phyloP scores from a whole-genome alignment of 306 rosid genomes.

The Begonia fuchsioides region DNA sequence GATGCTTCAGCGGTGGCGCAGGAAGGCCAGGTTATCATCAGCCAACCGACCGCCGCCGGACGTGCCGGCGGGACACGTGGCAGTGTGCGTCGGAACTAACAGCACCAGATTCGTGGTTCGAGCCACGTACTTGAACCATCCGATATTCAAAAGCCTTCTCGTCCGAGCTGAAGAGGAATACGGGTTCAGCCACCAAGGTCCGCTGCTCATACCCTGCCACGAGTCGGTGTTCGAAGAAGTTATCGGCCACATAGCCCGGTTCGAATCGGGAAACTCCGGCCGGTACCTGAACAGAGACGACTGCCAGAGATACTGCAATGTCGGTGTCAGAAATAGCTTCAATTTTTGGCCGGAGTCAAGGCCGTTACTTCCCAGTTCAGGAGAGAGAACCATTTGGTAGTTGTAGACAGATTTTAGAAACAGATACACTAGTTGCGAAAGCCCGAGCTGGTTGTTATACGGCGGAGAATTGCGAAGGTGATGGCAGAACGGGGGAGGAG shows the following conservation, averaged over 20 bases:
- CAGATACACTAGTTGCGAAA: no score
- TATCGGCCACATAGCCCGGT: conserved; percentile 44
- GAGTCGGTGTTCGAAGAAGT: conserved; percentile 52
- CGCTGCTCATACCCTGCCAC: conserved; percentile 74
- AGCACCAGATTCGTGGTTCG: conserved; percentile 53
- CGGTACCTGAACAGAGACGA: conserved; percentile 43
- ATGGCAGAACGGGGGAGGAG: conserved; percentile 45
- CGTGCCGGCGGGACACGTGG: conserved; percentile 87
- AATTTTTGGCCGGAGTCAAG: conserved; percentile 76
- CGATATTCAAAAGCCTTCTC: conserved; percentile 64
- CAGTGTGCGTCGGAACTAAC: conserved; percentile 58
- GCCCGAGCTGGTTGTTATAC: background rate
- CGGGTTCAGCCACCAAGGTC: conserved; percentile 60
- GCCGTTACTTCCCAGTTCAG: conserved; percentile 51
- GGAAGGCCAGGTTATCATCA: conserved; percentile 64
- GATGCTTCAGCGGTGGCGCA: conserved; percentile 81
- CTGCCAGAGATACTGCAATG: conserved; percentile 42
- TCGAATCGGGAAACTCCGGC: conserved; percentile 27
- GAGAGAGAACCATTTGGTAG: conserved; percentile 51
- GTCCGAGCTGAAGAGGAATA: conserved; percentile 70
- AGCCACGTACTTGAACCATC: conserved; percentile 78
- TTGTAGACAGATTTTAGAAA: no score
- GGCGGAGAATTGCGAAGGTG: conserved; percentile 48
- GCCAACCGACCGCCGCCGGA: conserved; percentile 57
- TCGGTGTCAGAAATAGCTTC: conserved; percentile 21